Evolutionary conservation across 192 early-diverging fungal genomes (phyloP).

Genomic region (Linnemannia hyalina): DNA sequence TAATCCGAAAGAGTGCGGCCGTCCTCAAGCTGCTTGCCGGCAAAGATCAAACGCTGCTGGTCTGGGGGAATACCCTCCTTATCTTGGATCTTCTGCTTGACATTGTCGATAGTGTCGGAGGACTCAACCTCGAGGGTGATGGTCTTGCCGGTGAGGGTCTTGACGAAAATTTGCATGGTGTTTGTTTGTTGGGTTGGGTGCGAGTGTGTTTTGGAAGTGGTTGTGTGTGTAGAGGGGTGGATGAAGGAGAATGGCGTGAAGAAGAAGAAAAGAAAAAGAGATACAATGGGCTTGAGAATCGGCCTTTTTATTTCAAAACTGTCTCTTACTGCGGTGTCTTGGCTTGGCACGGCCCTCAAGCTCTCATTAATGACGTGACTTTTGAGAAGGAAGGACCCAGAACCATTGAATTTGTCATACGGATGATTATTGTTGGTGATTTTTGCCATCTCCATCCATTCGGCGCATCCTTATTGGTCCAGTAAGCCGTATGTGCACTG

Average conservation of each 20-base stretch:
- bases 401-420: neutral
- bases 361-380: neutral
- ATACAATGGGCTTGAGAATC: neutral
- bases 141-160: slow-evolving; percentile 85
- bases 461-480: neutral
- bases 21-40: slow-evolving; percentile 85
- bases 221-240: neutral
- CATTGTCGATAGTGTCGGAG: slow-evolving; percentile 83
- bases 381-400: neutral
- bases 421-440: neutral
- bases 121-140: slow-evolving; percentile 83
- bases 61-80: slow-evolving; percentile 85
- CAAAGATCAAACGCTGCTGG: slow-evolving; percentile 86
- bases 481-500: neutral
- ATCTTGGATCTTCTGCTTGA: slow-evolving; percentile 86
- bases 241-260: neutral
- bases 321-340: neutral
- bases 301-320: neutral
- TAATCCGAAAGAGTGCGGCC: slow-evolving; percentile 80
- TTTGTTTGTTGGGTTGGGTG: slow-evolving; percentile 1
- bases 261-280: slow-evolving; percentile 13
- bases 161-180: slow-evolving; percentile 82
- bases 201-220: too few relatives aligned
- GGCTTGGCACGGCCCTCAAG: neutral
- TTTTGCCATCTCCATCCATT: neutral